phyloP scores from a whole-genome alignment of 225 moss, liverwort and hornwort genomes.

The Anthoceros angustus region DNA sequence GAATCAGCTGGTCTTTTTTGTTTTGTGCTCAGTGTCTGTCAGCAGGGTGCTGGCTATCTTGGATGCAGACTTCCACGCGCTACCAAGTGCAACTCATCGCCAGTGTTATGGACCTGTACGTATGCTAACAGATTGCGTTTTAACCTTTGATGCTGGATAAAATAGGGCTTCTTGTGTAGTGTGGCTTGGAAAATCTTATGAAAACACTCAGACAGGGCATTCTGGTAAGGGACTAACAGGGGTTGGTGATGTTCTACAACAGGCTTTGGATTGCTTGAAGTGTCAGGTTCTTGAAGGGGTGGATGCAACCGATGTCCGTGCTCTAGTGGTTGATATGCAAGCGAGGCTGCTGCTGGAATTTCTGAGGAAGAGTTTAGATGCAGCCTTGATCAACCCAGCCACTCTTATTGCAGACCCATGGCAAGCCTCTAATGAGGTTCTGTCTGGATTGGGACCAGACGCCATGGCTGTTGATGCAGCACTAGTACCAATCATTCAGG shows the following conservation, averaged over 20 bases:
- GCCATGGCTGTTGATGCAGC: slow-evolving; percentile 80
- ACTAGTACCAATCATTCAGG: slow-evolving; percentile 73
- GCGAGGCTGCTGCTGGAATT: slow-evolving; percentile 78
- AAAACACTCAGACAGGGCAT: not conserved
- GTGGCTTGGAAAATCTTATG: not conserved
- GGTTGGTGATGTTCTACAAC: slow-evolving; percentile 9
- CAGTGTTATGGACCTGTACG: slow-evolving; percentile 65
- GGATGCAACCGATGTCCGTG: slow-evolving; percentile 76
- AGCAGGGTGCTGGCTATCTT: slow-evolving; percentile 70
- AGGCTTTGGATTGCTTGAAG: slow-evolving; percentile 85
- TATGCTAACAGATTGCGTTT: not conserved
- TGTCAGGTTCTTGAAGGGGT: slow-evolving; percentile 87
- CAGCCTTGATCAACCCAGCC: slow-evolving; percentile 67
- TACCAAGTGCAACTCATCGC: slow-evolving; percentile 45
- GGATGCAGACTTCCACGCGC: slow-evolving; percentile 79
- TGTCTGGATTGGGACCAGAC: slow-evolving; percentile 68
- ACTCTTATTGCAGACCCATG: slow-evolving; percentile 83
- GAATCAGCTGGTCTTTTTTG: not conserved
- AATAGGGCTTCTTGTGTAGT: too few relatives aligned
- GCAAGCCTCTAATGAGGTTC: slow-evolving; percentile 63
- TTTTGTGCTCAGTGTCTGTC: slow-evolving; percentile 41
- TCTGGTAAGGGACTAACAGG: not conserved
- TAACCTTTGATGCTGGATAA: not conserved
- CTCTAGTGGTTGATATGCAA: slow-evolving; percentile 96
- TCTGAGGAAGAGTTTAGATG: slow-evolving; percentile 81